A percentile compares a stretch with the other conserved stretches of the same genome.
phyloP scores from a whole-genome alignment of 495 filamentous ascomycete species.

The Sphaerosporella brunnea region DNA sequence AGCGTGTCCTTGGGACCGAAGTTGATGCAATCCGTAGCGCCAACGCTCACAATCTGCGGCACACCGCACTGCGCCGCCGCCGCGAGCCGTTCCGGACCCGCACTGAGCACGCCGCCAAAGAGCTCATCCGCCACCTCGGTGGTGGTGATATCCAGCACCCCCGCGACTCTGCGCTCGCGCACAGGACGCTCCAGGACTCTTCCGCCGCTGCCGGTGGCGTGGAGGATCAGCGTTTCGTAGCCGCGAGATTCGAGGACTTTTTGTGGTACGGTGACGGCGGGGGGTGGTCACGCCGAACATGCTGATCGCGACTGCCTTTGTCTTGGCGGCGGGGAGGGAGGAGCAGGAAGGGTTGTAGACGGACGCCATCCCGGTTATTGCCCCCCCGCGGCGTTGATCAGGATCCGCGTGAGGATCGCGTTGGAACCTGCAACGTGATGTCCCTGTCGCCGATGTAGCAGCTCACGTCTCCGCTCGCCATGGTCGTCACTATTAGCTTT shows the following conservation, averaged over 20 bases:
- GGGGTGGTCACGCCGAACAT: slow-evolving; percentile 65
- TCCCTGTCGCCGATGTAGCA: slow-evolving; percentile 46
- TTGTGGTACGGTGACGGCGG: slow-evolving; percentile 36
- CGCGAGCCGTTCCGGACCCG: slow-evolving; percentile 36
- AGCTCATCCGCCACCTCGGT: slow-evolving; percentile 47
- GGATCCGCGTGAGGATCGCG: slow-evolving; percentile 53
- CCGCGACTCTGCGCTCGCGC: slow-evolving; percentile 36
- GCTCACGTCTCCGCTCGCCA: slow-evolving; percentile 43
- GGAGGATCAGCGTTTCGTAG: slow-evolving; percentile 47
- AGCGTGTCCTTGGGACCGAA: slow-evolving; percentile 41
- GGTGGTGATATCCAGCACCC: slow-evolving; percentile 50
- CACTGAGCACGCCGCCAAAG: slow-evolving; percentile 43
- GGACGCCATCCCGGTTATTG: slow-evolving; percentile 43
- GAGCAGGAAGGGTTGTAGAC: no score
- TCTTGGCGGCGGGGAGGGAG: slow-evolving; percentile 7
- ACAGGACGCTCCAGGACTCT: slow-evolving; percentile 49
- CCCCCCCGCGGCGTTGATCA: slow-evolving; percentile 49
- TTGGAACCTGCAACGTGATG: no score
- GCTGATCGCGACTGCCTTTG: slow-evolving; percentile 39
- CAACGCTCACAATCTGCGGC: slow-evolving; percentile 44
- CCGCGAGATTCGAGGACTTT: slow-evolving; percentile 28
- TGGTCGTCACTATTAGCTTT: slow-evolving; percentile 51
- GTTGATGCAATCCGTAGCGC: slow-evolving; percentile 52
- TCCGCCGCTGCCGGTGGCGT: slow-evolving; percentile 50
- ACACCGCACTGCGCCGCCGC: slow-evolving; percentile 37